A percentile compares a stretch with the other conserved stretches of the same genome.
These are phyloP conservation scores for Diatrype stigma DNA, from an alignment of 2,329 filamentous ascomycete genomes.

Conservation along the genomic window DNA sequence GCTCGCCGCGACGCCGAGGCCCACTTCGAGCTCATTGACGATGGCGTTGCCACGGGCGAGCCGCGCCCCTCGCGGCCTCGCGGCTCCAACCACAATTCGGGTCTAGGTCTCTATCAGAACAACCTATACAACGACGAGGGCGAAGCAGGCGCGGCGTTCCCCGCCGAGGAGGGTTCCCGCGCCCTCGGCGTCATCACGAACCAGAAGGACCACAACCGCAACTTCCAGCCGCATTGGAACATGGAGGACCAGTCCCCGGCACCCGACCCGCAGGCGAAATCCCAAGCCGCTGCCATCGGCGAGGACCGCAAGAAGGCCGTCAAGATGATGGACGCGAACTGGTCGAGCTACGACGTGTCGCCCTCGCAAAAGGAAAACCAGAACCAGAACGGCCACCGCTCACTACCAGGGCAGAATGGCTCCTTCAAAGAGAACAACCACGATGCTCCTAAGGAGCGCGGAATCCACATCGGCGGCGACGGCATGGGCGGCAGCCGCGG, in stretches of 20 bases:
- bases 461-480: slow-evolving; percentile 52
- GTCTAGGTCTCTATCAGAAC: slow-evolving; percentile 72
- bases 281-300: slow-evolving; percentile 40
- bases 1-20: slow-evolving; percentile 74
- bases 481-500: slow-evolving; percentile 63
- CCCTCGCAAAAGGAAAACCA: slow-evolving; percentile 52
- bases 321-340: slow-evolving; percentile 68
- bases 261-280: slow-evolving; percentile 35
- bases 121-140: slow-evolving; percentile 63
- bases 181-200: slow-evolving; percentile 68
- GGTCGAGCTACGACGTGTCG: slow-evolving; percentile 53
- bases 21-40: slow-evolving; percentile 82
- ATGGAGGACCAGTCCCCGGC: slow-evolving; percentile 66
- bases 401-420: slow-evolving; percentile 12
- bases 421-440: neutral
- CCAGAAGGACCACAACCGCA: slow-evolving; percentile 66
- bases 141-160: slow-evolving; percentile 26
- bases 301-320: slow-evolving; percentile 65
- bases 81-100: slow-evolving; percentile 61
- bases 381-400: no score
- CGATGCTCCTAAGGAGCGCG: slow-evolving; percentile 29
- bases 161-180: slow-evolving; percentile 32
- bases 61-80: slow-evolving; percentile 44
- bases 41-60: slow-evolving; percentile 55
- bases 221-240: slow-evolving; percentile 74